A percentile compares a stretch with the other conserved stretches of the same genome.
Evolutionary conservation across 352 stramenopile species (phyloP).

Genomic region (Blastocystis sp.): DNA sequence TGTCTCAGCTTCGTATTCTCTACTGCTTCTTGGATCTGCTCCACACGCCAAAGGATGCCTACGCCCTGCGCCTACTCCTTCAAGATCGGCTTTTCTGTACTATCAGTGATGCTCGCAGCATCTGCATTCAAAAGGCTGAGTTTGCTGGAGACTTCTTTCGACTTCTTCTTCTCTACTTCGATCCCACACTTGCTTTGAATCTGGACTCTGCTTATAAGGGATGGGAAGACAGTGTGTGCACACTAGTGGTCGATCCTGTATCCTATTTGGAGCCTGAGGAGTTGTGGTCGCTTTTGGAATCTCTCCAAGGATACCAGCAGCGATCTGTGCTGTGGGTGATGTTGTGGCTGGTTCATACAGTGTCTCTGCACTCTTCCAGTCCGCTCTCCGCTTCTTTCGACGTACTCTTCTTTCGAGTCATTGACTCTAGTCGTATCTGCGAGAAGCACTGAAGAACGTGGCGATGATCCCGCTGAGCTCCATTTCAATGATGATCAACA

Average conservation of each 20-base stretch:
- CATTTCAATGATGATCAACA: background rate
- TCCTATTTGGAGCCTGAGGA: background rate
- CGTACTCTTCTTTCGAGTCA: background rate
- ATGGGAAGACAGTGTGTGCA: slow-evolving; percentile 21
- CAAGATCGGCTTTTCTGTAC: background rate
- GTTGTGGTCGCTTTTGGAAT: background rate
- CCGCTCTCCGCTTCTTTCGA: background rate
- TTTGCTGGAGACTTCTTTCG: slow-evolving; percentile 43
- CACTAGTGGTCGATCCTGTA: slow-evolving; percentile 1
- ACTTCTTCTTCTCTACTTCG: slow-evolving; percentile 46
- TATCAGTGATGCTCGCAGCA: background rate
- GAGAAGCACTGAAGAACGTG: background rate
- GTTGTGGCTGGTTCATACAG: background rate
- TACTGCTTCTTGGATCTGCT: background rate
- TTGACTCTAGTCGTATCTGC: background rate
- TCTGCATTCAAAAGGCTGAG: slow-evolving; percentile 18
- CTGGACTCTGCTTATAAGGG: background rate
- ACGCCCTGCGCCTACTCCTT: background rate
- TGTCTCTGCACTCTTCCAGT: background rate
- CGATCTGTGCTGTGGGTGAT: background rate
- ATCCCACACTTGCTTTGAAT: background rate
- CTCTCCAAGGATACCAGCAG: background rate
- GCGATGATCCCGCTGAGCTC: background rate
- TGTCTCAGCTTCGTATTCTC: slow-evolving; percentile 5
- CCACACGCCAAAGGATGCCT: background rate